phyloP scores from a whole-genome alignment of 495 filamentous ascomycete genomes.

The Penicillium bialowiezense region DNA sequence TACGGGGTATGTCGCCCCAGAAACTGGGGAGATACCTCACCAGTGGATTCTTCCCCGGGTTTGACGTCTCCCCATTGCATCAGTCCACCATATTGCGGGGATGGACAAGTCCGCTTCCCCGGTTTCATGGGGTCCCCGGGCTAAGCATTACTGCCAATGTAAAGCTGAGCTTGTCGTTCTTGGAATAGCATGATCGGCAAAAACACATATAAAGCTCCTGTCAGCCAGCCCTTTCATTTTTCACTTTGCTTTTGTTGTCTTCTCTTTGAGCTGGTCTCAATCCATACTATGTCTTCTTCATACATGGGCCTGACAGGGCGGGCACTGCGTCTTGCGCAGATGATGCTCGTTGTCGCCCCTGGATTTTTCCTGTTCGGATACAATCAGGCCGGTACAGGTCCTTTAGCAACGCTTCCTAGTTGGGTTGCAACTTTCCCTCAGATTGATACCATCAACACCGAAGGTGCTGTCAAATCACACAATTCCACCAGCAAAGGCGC shows the following conservation, averaged over 20 bases:
- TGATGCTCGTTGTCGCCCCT: slow-evolving; percentile 25
- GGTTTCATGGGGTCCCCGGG: slow-evolving; percentile 32
- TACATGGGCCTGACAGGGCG: neutral
- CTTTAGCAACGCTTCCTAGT: slow-evolving; percentile 19
- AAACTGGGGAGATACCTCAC: slow-evolving; percentile 19
- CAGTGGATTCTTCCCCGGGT: slow-evolving; percentile 9
- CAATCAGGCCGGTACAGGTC: slow-evolving; percentile 30
- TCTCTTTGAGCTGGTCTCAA: neutral
- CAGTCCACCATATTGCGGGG: slow-evolving; percentile 30
- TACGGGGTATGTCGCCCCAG: neutral
- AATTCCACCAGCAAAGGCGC: slow-evolving; percentile 37
- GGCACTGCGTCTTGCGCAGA: neutral
- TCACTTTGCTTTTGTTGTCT: neutral
- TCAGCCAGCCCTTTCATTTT: neutral
- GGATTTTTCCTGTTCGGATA: slow-evolving; percentile 36
- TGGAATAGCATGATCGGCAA: neutral
- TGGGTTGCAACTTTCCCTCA: slow-evolving; percentile 28
- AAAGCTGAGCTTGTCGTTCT: neutral
- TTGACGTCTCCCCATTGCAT: slow-evolving; percentile 1
- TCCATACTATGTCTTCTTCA: neutral
- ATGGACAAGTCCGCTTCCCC: slow-evolving; percentile 25
- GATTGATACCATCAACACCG: slow-evolving; percentile 34
- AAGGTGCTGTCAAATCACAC: slow-evolving; percentile 16
- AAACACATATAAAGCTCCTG: neutral
- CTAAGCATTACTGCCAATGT: neutral